These are phyloP conservation scores for Medicago arabica DNA, from an alignment of 306 rosid genomes.

Conservation along the genomic window DNA sequence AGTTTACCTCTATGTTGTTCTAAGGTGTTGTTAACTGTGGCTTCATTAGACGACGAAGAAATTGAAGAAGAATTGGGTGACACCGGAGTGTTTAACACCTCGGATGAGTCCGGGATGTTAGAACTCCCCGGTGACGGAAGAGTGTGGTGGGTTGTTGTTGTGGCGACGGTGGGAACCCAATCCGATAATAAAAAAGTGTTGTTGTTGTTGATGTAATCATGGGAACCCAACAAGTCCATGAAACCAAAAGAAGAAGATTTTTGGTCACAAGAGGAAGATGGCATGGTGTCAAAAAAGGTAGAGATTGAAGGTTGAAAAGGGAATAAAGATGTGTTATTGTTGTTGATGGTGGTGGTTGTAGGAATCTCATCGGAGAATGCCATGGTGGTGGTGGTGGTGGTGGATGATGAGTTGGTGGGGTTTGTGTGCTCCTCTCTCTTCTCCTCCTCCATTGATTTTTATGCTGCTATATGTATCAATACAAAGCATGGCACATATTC, in stretches of 20 bases:
- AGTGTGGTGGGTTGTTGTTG: neutral
- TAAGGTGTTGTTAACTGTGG: conserved; percentile 12
- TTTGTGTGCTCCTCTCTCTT: conserved; percentile 40
- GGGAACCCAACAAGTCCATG: conserved; percentile 54
- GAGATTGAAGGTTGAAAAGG: conserved; percentile 41
- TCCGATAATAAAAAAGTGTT: conserved; percentile 49
- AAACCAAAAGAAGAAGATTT: conserved; percentile 46
- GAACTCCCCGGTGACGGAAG: conserved; percentile 51
- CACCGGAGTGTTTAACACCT: conserved; percentile 61
- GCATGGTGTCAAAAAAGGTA: conserved; percentile 52
- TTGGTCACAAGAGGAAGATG: conserved; percentile 48
- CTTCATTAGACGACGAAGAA: conserved; percentile 76
- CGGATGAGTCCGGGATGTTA: conserved; percentile 58
- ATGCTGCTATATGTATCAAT: conserved; percentile 34
- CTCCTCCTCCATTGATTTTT: conserved; percentile 68
- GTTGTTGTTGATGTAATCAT: conserved; percentile 38
- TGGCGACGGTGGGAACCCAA: conserved; percentile 37
- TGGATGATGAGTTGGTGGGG: conserved; percentile 36
- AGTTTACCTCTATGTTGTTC: conserved; percentile 33
- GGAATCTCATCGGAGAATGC: conserved; percentile 61
- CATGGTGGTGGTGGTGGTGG: conserved; percentile 33
- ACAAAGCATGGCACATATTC: conserved; percentile 63
- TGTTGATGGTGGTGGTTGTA: conserved; percentile 19
- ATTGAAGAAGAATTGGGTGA: conserved; percentile 75
- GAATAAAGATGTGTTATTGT: conserved; percentile 46